phyloP scores from a whole-genome alignment of 1,284 basidiomycete genomes.

The Bjerkandera adusta region DNA sequence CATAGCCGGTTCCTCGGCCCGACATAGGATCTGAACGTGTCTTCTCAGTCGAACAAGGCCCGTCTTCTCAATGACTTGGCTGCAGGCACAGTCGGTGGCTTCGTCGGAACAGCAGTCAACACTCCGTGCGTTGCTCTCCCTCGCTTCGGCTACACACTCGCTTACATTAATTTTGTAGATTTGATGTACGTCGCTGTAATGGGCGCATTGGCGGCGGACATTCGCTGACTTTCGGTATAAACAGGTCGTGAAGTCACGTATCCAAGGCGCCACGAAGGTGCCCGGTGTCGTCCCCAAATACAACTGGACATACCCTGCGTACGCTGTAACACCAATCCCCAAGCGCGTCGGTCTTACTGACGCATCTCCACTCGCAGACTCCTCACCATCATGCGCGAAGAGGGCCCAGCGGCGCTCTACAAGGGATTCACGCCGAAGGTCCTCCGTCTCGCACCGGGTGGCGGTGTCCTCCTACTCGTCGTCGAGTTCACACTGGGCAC shows the following conservation, averaged over 20 bases:
- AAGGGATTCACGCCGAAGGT: conserved; percentile 92
- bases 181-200: conserved; percentile 46
- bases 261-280: conserved; percentile 74
- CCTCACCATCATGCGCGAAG: conserved; percentile 83
- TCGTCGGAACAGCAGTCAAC: conserved; percentile 81
- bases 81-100: conserved; percentile 89
- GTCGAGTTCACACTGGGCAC: conserved; percentile 78
- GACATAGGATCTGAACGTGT: not conserved
- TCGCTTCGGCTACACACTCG: not conserved
- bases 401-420: conserved; percentile 89
- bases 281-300: conserved; percentile 80
- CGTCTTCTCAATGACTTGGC: conserved; percentile 88
- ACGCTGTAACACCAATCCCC: conserved; percentile 17
- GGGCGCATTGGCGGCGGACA: conserved; percentile 3
- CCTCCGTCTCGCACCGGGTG: conserved; percentile 88
- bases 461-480: conserved; percentile 92
- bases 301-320: conserved; percentile 91
- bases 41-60: conserved; percentile 57
- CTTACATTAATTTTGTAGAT: conserved; percentile 32
- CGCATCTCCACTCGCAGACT: conserved; percentile 37
- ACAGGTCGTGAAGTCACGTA: conserved; percentile 94
- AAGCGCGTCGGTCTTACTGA: conserved; percentile 30
- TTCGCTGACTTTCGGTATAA: conserved; percentile 1
- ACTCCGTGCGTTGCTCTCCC: conserved; percentile 56
- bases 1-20: conserved; percentile 3